Evolutionary conservation across 371 early-diverging fungal genomes (phyloP), one percentile per base, ranked within the genome.

Genomic region (Rhizopus arrhizus): DNA sequence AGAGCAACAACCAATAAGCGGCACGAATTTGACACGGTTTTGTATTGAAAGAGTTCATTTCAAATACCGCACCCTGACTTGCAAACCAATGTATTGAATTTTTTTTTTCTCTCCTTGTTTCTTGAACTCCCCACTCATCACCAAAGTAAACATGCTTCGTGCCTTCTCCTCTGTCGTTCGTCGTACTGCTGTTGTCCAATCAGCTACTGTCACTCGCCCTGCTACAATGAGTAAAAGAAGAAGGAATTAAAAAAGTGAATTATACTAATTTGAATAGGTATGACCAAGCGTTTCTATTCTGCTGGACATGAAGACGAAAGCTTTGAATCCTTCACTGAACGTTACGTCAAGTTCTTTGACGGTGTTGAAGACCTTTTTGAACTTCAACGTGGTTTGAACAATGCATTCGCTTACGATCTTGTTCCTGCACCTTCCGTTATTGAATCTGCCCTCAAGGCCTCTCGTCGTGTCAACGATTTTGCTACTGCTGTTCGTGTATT

Each of bases 341-440:
- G 92, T 59, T 92, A 91, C 59, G 86, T 89, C 71, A 86, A 86
- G 77, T 92, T 91, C 84, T 97, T 97, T 76, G 88, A 91, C 64
- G 86, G 86, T 66, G 91, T 89, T 53, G 94, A 94, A 62, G 97
- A 97, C 81, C 86, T 92, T 68, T 96, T 95, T 73, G 98, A 98
- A 83, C 86, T 98, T 51, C 95, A 95, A 84, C 89, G 96, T 68
- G 95, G 96, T 47, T 85, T 98, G 69, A 96, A 96, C 90, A 95
- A 96, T 80, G 90, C 92, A 74, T 97, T 96, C 69, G 90, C 94
- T 53, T 93, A 95, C 75, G 96, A 96, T 85, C 86, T 95, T 72
- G 96, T 96, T 13, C 97, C 96, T 51, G 81, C 94, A 36, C 85
- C 91, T 65, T 85, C 89, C 48, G 92, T 96, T 40, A 82, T 95